These are phyloP conservation scores for Spathaspora boniae DNA, from an alignment of 805 yeast species.

Conservation along the genomic window DNA sequence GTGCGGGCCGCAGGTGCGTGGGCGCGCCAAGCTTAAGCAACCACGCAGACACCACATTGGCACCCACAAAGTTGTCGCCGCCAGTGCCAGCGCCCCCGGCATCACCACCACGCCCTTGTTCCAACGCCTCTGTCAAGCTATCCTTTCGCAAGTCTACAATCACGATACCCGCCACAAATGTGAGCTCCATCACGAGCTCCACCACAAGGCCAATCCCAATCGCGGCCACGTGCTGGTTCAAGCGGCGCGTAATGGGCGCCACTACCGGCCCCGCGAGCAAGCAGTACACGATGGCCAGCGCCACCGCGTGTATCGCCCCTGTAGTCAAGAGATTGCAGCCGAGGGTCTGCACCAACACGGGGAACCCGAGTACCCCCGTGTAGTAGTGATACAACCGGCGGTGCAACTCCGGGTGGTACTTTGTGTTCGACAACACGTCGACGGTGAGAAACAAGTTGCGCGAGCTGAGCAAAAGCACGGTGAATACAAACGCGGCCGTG, in stretches of 20 bases:
- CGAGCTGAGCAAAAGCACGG: conserved; percentile 27
- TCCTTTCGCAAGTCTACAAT: conserved; percentile 63
- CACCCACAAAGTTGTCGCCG: no score
- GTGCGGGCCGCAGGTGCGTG: conserved; percentile 13
- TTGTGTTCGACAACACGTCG: conserved; percentile 24
- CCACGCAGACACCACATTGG: conserved; percentile 22
- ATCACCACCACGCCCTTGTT: conserved; percentile 4
- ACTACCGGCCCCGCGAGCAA: no score
- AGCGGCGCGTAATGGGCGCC: no score
- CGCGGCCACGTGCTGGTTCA: conserved; percentile 8
- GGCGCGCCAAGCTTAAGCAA: conserved; percentile 16
- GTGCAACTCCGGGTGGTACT: conserved; percentile 13
- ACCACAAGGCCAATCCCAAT: conserved; percentile 46
- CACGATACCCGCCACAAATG: conserved; percentile 63
- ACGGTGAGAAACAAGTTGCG: conserved; percentile 26
- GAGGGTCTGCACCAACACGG: conserved; percentile 18
- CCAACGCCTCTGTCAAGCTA: conserved; percentile 54
- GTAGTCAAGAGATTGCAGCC: conserved; percentile 9
- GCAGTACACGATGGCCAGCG: no score
- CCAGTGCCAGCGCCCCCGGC: conserved; percentile 9
- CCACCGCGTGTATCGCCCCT: no score
- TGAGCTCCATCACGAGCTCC: conserved; percentile 59
- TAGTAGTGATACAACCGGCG: conserved; percentile 27
- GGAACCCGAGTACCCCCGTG: conserved; percentile 24
- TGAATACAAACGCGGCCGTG: conserved; percentile 18